These are phyloP conservation scores for Leccinum longicurvipes DNA, from an alignment of 768 basidiomycete genomes.

Conservation along the genomic window DNA sequence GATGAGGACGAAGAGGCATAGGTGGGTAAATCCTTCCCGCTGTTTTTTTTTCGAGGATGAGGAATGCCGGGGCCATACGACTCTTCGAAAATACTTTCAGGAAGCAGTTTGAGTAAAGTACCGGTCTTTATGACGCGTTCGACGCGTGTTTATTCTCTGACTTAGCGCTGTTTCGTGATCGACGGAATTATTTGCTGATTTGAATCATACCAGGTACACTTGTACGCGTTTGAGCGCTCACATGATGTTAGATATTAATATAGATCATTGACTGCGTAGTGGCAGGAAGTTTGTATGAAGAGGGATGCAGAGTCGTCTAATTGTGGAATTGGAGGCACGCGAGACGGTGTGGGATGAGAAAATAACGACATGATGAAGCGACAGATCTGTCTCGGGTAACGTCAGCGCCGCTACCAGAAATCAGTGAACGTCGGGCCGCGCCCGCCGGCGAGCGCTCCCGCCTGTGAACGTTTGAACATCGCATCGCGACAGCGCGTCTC, in stretches of 20 bases:
- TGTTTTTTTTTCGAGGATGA: slow-evolving; percentile 40
- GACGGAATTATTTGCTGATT: slow-evolving; percentile 6
- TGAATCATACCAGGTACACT: background rate
- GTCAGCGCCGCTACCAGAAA: background rate
- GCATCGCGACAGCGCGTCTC: background rate
- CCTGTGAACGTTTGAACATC: background rate
- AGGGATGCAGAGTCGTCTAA: background rate
- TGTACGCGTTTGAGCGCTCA: background rate
- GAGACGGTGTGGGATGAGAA: background rate
- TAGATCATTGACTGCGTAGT: background rate
- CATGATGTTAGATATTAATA: background rate
- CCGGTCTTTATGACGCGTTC: slow-evolving; percentile 18
- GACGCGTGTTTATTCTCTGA: slow-evolving; percentile 22
- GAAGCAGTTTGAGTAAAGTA: slow-evolving; percentile 22
- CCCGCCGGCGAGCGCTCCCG: background rate
- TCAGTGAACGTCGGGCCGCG: background rate
- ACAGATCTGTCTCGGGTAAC: background rate
- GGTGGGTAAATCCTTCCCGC: slow-evolving; percentile 3
- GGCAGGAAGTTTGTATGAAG: background rate
- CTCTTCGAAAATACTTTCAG: slow-evolving; percentile 43
- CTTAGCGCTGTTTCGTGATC: background rate
- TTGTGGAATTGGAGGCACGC: background rate
- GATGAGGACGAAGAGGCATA: slow-evolving; percentile 50
- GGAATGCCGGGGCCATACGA: slow-evolving; percentile 82
- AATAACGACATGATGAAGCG: too few relatives aligned